Evolutionary conservation across 2,329 filamentous ascomycete species (phyloP).

Genomic region (Bipolaris zeicola): DNA sequence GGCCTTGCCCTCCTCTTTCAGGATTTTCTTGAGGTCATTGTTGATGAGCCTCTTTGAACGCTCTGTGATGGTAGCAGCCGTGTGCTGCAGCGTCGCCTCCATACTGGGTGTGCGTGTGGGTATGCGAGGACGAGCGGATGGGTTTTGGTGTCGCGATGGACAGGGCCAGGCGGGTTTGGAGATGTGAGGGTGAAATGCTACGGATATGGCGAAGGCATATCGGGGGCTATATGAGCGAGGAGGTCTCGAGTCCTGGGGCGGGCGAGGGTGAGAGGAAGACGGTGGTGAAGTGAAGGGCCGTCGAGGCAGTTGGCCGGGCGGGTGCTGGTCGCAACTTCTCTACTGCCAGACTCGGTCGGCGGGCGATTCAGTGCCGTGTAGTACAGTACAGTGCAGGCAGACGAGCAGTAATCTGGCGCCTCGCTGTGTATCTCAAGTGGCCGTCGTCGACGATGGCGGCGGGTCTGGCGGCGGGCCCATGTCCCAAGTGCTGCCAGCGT

Average conservation of each 20-base stretch:
- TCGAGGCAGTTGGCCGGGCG: slow-evolving; percentile 16
- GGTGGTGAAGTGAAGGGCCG: slow-evolving; percentile 12
- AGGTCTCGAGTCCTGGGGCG: slow-evolving; percentile 6
- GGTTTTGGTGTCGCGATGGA: neutral
- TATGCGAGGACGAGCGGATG: neutral
- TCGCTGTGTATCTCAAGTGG: slow-evolving; percentile 5
- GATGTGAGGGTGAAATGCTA: slow-evolving; percentile 16
- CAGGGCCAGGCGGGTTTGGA: slow-evolving; percentile 8
- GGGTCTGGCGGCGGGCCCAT: slow-evolving; percentile 34
- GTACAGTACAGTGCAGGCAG: neutral
- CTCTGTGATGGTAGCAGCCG: slow-evolving; percentile 47
- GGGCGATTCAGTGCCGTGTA: slow-evolving; percentile 6
- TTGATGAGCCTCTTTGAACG: slow-evolving; percentile 63
- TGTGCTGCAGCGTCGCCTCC: slow-evolving; percentile 50
- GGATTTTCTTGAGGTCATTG: slow-evolving; percentile 75
- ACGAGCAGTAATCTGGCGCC: slow-evolving; percentile 1
- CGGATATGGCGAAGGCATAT: slow-evolving; percentile 21
- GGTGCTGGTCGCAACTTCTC: slow-evolving; percentile 30
- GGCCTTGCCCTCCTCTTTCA: slow-evolving; percentile 70
- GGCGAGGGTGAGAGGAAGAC: slow-evolving; percentile 15
- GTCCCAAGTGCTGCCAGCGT: slow-evolving; percentile 9
- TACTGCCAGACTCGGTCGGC: slow-evolving; percentile 8
- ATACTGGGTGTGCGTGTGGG: slow-evolving; percentile 26
- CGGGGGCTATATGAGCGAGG: slow-evolving; percentile 1
- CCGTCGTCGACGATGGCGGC: slow-evolving; percentile 28